Base-by-base conservation (phyloP, 495 filamentous ascomycete genomes). In the Apiosordaria backusii region DNA sequence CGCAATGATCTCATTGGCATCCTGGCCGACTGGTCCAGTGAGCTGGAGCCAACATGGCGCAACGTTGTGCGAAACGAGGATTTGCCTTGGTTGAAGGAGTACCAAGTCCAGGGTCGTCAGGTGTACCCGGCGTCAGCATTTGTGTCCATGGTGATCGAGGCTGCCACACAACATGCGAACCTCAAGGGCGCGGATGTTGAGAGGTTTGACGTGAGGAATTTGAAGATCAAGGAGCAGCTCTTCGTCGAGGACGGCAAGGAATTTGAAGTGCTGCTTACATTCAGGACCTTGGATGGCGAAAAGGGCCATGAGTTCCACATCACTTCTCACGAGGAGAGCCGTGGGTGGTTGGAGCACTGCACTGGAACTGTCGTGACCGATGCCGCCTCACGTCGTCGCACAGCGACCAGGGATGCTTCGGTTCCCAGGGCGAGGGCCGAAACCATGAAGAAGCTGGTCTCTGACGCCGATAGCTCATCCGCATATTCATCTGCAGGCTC, bases 1-100 rank as follows among this genome's bases (percentile, higher is more conserved):
- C 73, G 81, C 21, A 82, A 86, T 64, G 80, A 82, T 26, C 62
- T 87, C 0, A 72, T 88, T 0, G 85, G 85, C 0, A 70, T 69
- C 1, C 70, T 80, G 3, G 69, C 78, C 0, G 66, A 76, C 3
- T 83, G 79, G 62, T 79, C 72, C 0, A 77, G 71, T 21, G 69
- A 78, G 6, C 35, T 79, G 3, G 79, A 83, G 57, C 83, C 84
- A 2, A 75, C 71, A 0, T 88, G 85, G 84, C 73, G 84, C 27
- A 85, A 83, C 67, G 27, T 83, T 0, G 29, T 88, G 5, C 66
- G 68, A 0, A 60, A 80, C 4, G 75, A 81, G 1, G 71, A 82
- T 29, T 71, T 80, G 4, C 80, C 78, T 0, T 87, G 84, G 84
- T 63, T 86, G 5, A 63, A 64, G 13, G 83, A 86, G 26, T 84